phyloP scores from a whole-genome alignment of 2,329 filamentous ascomycete genomes.

The Epicoccum sorghinum region DNA sequence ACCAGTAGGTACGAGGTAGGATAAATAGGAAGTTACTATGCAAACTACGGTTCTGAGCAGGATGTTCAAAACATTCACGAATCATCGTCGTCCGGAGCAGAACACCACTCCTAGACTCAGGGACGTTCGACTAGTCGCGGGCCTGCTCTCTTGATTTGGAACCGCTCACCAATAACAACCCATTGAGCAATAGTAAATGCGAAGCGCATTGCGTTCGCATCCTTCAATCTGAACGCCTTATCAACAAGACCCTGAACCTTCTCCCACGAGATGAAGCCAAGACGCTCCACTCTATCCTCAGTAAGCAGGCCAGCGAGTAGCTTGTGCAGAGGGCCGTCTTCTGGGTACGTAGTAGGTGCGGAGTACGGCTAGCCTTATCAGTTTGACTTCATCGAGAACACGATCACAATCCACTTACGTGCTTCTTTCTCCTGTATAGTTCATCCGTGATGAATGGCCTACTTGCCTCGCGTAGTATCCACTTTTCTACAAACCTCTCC shows the following conservation, averaged over 20 bases:
- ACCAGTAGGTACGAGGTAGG: too few relatives aligned
- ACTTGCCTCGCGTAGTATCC: slow-evolving; percentile 57
- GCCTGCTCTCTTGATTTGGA: slow-evolving; percentile 46
- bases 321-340: slow-evolving; percentile 52
- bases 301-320: slow-evolving; percentile 34
- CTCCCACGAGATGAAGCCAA: slow-evolving; percentile 46
- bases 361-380: slow-evolving; percentile 44
- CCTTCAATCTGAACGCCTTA: slow-evolving; percentile 27
- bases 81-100: neutral
- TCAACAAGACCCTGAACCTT: slow-evolving; percentile 26
- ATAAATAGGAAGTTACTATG: neutral
- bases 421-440: slow-evolving; percentile 57
- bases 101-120: neutral
- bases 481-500: slow-evolving; percentile 51
- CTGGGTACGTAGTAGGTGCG: slow-evolving; percentile 52
- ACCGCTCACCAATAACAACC: slow-evolving; percentile 53
- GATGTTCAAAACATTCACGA: neutral
- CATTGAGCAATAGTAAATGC: slow-evolving; percentile 51
- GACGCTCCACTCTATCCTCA: slow-evolving; percentile 26
- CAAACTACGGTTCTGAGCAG: neutral
- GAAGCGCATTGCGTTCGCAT: slow-evolving; percentile 45
- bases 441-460: slow-evolving; percentile 60
- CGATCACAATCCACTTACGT: slow-evolving; percentile 3
- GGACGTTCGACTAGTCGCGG: neutral
- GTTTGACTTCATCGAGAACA: neutral